Conservation (phyloP, 1,139 yeast genomes). For the Blastobotrys apis region DNA sequence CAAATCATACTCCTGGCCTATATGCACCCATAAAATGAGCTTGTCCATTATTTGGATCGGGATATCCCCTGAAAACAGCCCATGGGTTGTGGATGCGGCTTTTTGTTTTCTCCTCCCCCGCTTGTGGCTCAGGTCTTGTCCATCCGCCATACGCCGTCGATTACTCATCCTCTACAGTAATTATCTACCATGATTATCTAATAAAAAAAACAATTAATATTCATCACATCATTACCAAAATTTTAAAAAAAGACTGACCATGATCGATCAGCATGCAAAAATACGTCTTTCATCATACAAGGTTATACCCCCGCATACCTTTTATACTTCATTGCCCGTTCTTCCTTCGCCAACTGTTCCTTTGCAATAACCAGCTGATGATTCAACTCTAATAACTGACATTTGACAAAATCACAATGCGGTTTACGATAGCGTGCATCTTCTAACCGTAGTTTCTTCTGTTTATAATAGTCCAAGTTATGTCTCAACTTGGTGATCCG, state of each 20-base stretch:
- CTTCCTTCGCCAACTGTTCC: slow-evolving; percentile 12
- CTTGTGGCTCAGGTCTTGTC: too few relatives aligned
- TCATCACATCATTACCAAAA: not conserved
- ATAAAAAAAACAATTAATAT: not conserved
- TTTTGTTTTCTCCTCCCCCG: too few relatives aligned
- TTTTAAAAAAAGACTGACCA: not conserved
- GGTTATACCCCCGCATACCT: not conserved
- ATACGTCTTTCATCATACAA: not conserved
- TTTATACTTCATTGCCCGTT: slow-evolving; percentile 1
- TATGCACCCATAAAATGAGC: too few relatives aligned
- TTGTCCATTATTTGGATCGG: too few relatives aligned
- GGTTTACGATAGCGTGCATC: slow-evolving; percentile 8
- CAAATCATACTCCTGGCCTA: too few relatives aligned
- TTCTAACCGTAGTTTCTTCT: slow-evolving; percentile 4
- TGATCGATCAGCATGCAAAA: too few relatives aligned
- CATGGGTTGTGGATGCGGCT: too few relatives aligned
- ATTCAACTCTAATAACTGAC: slow-evolving; percentile 12
- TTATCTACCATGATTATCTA: not conserved
- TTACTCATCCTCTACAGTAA: too few relatives aligned
- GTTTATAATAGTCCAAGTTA: slow-evolving; percentile 11
- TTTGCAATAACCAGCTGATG: slow-evolving; percentile 10
- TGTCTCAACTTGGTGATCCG: slow-evolving; percentile 6
- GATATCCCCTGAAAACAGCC: too few relatives aligned
- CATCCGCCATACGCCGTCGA: too few relatives aligned
- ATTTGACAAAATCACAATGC: slow-evolving; percentile 5